Conservation (phyloP, 1,139 yeast genomes). For the Candida sanyaensis region DNA sequence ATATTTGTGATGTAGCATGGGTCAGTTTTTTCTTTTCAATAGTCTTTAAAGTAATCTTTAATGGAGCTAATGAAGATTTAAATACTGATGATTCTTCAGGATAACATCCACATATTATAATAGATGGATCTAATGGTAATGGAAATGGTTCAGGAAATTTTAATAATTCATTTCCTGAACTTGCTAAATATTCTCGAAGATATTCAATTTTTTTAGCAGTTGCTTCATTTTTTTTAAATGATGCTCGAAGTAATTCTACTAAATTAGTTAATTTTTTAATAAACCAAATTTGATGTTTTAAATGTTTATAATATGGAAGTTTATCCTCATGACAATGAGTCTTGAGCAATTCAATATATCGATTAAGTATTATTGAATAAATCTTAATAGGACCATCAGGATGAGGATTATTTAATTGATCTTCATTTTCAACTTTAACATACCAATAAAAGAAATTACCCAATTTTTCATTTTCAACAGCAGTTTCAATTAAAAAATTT, state of each 20-base stretch:
- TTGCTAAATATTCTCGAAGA: constrained; percentile 41
- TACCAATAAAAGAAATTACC: constrained; percentile 93
- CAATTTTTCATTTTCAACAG: constrained; percentile 63
- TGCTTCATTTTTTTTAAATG: constrained; percentile 47
- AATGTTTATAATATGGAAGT: constrained; percentile 37
- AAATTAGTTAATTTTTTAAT: constrained; percentile 43
- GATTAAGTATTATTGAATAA: constrained; percentile 39
- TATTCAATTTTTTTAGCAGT: constrained; percentile 46
- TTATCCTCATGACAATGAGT: constrained; percentile 29
- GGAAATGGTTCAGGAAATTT: constrained; percentile 56
- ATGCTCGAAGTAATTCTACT: constrained; percentile 40
- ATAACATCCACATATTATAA: constrained; percentile 69
- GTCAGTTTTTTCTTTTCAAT: constrained; percentile 24
- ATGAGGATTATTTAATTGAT: constrained; percentile 41
- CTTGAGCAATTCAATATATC: constrained; percentile 41
- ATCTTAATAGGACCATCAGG: constrained; percentile 18
- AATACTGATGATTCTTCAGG: constrained; percentile 85
- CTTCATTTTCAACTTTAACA: constrained; percentile 82
- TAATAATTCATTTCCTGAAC: constrained; percentile 40
- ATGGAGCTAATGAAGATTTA: constrained; percentile 86
- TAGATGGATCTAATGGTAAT: constrained; percentile 71
- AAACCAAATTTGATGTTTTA: constrained; percentile 48
- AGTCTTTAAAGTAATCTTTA: constrained; percentile 77
- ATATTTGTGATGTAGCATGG: constrained; percentile 29
- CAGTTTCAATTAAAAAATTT: constrained; percentile 72